Evolutionary conservation across 257 asterid genomes (phyloP).

Genomic region (Solanum ahanhuiri): DNA sequence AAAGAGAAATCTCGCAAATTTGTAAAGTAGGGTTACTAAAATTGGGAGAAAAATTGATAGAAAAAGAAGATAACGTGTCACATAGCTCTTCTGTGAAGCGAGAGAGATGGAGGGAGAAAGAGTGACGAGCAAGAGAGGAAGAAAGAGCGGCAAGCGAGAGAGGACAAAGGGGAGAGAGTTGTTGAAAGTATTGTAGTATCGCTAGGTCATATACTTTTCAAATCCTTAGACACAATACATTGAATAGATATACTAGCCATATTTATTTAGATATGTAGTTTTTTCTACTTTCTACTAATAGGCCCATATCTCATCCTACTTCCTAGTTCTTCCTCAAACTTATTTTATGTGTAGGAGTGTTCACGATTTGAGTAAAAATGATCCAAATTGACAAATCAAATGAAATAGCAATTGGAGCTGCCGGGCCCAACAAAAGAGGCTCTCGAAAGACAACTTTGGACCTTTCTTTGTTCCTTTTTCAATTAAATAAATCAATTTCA

Average conservation of each 20-base stretch:
- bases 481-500: not conserved
- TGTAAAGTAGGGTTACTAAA: not conserved
- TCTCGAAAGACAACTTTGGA: not conserved
- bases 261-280: not conserved
- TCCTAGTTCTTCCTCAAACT: not conserved
- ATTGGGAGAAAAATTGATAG: not conserved
- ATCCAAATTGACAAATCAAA: not conserved
- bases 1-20: too few relatives aligned
- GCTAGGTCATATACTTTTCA: not conserved
- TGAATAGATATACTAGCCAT: not conserved
- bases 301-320: not conserved
- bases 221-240: too few relatives aligned
- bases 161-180: not conserved
- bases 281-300: not conserved
- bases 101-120: not conserved
- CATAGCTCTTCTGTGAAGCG: not conserved
- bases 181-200: not conserved
- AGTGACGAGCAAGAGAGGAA: not conserved
- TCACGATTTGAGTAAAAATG: not conserved
- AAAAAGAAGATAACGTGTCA: too few relatives aligned
- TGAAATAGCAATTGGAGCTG: not conserved
- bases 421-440: not conserved
- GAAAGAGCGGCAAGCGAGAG: not conserved
- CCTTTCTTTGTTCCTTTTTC: not conserved
- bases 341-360: not conserved